Base-by-base conservation (phyloP, 257 asterid genomes). In the Solanum paucissectum region DNA sequence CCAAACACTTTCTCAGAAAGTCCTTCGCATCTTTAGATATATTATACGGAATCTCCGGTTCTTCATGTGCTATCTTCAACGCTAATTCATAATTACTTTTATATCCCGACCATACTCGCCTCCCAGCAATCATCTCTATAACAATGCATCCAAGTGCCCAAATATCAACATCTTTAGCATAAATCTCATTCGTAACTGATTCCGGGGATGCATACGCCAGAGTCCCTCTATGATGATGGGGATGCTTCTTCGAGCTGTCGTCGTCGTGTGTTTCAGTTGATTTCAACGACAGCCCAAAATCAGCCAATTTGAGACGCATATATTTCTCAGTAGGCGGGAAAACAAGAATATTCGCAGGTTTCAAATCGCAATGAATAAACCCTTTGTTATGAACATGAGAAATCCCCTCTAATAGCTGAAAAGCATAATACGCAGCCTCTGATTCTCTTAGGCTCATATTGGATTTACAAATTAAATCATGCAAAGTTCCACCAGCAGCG, bases 141-240 rank as follows among this genome's bases (percentile, higher is more conserved):
- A 88, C 37, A 7, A 34, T 40, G 49, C 88, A 58, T 5, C 88
- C 88, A 29, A 88, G 76, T 6, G 86, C 46, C 88, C 90, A 85
- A 14, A 88, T 76, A 40, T 84, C 88, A 3, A 12, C 25, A 0
- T 60, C 60, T 16, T 34, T 25, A 40, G 23, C 40, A 23, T 85
- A 81, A 3, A 37, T 2, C 4, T 74, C 90, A 3, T 16, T n/a
- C 6, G 5, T 9, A 2, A 75, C 12, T 0, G 88, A 73, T 37
- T 88, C 83, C 6, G 90, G 90, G 0, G 86, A 76, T 8, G 88
- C 86, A 27, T 88, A 85, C 4, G 11, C 12, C 12, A 76, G n/a
- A 7, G 66, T 58, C 9, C 74, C 36, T 66, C 74, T 66, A 12
- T 66, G 21, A 27, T 27, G 20, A 69, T 72, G 7, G 1, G 4